These are phyloP conservation scores for Immersiella caudata DNA, from an alignment of 495 filamentous ascomycete species.

Conservation along the genomic window DNA sequence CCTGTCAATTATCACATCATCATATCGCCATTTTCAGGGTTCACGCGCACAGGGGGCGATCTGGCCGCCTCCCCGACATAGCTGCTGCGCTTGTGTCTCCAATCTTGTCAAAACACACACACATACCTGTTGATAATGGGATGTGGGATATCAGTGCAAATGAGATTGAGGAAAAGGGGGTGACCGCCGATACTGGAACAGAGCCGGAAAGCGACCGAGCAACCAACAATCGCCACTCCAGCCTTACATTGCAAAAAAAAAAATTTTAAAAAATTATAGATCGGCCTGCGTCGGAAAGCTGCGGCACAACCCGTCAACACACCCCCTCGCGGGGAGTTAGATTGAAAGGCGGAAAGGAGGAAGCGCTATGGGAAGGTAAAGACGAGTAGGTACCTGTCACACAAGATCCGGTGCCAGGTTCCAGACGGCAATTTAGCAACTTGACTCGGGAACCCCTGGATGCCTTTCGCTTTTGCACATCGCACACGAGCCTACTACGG, in stretches of 20 bases:
- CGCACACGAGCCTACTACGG: too few species aligned
- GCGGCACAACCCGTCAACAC: not conserved
- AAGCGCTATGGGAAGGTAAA: not conserved
- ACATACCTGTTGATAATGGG: not conserved
- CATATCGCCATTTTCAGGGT: too few species aligned
- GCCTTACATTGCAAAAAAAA: not conserved
- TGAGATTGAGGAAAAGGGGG: slow-evolving; percentile 7
- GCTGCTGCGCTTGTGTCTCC: too few species aligned
- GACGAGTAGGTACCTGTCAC: not conserved
- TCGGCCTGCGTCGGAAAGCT: not conserved
- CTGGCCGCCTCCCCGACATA: too few species aligned
- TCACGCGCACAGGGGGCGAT: too few species aligned
- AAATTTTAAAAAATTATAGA: not conserved
- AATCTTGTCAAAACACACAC: too few species aligned
- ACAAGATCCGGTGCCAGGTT: not conserved
- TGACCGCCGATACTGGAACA: slow-evolving; percentile 6
- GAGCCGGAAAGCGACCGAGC: not conserved
- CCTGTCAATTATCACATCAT: too few species aligned
- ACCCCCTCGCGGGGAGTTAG: too few species aligned
- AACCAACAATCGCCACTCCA: not conserved
- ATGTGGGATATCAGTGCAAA: not conserved
- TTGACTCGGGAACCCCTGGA: not conserved
- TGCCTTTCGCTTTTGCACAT: too few species aligned
- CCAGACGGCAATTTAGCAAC: not conserved
- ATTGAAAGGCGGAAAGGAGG: not conserved